A percentile compares a stretch with the other conserved stretches of the same genome.
phyloP scores from a whole-genome alignment of 73 alveolate genomes.

The Paraurostyla sp. region DNA sequence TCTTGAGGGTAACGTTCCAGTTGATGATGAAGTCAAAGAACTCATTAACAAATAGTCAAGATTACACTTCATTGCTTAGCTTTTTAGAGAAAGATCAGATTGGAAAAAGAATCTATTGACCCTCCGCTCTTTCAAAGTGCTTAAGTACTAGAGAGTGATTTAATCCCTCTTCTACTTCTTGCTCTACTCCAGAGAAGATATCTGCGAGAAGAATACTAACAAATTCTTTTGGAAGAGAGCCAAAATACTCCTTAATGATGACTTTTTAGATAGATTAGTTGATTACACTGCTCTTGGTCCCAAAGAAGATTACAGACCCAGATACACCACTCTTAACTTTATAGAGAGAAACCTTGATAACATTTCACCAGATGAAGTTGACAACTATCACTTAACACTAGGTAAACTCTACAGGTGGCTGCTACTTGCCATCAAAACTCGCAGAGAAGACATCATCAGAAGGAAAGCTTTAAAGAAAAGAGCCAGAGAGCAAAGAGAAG shows the following conservation, averaged over 20 bases:
- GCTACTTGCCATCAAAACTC: slow-evolving; percentile 69
- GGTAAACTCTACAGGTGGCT: slow-evolving; percentile 82
- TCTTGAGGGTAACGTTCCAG: slow-evolving; percentile 29
- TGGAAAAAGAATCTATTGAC: neutral
- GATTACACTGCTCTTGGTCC: slow-evolving; percentile 89
- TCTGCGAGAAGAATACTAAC: slow-evolving; percentile 92
- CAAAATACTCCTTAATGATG: slow-evolving; percentile 79
- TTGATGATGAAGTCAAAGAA: slow-evolving; percentile 84
- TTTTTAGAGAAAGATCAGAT: slow-evolving; percentile 42
- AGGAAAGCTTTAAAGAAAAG: slow-evolving; percentile 75
- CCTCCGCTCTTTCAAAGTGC: slow-evolving; percentile 82
- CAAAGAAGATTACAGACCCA: slow-evolving; percentile 75
- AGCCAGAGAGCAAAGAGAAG: slow-evolving; percentile 75
- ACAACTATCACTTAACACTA: slow-evolving; percentile 80
- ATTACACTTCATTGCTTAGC: slow-evolving; percentile 72
- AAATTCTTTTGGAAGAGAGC: slow-evolving; percentile 96
- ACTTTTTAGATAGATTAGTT: slow-evolving; percentile 73
- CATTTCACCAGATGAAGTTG: slow-evolving; percentile 82
- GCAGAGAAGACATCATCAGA: slow-evolving; percentile 82
- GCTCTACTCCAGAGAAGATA: slow-evolving; percentile 78
- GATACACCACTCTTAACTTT: slow-evolving; percentile 81
- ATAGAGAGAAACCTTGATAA: slow-evolving; percentile 83
- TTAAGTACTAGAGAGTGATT: slow-evolving; percentile 88
- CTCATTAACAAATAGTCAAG: slow-evolving; percentile 70
- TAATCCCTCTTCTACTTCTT: slow-evolving; percentile 87